phyloP scores from a whole-genome alignment of 495 filamentous ascomycete genomes.

The Ramalina peruviana region DNA sequence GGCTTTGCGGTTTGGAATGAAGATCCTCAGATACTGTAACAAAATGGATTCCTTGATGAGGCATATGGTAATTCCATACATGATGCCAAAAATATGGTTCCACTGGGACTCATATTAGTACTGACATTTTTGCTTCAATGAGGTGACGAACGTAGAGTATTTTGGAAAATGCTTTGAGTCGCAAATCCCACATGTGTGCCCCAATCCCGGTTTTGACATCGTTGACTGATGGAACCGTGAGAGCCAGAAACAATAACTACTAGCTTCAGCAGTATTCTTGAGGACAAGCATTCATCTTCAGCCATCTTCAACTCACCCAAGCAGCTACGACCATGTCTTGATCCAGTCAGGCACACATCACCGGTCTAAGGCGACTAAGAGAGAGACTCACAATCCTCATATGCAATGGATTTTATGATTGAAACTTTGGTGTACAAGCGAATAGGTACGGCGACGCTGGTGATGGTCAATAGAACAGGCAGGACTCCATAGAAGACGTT shows the following conservation, averaged over 20 bases:
- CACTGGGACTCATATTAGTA: background rate
- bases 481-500: too few species aligned
- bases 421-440: constrained; percentile 11
- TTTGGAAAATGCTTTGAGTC: constrained; percentile 1
- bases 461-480: background rate
- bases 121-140: background rate
- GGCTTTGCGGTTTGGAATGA: constrained; percentile 6
- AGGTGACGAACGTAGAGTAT: constrained; percentile 5
- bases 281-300: background rate
- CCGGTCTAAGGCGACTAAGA: background rate
- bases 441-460: background rate
- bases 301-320: background rate
- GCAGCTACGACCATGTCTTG: constrained; percentile 8
- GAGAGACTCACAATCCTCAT: constrained; percentile 12
- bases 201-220: background rate
- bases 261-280: background rate
- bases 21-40: constrained; percentile 12
- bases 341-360: background rate
- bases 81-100: background rate
- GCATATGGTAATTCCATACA: constrained; percentile 2
- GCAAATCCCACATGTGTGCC: constrained; percentile 10
- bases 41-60: constrained; percentile 12
- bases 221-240: background rate
- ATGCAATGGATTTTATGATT: constrained; percentile 1
- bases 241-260: background rate